phyloP scores from a whole-genome alignment of 2,329 filamentous ascomycete genomes.

The Ambrosiella xylebori region DNA sequence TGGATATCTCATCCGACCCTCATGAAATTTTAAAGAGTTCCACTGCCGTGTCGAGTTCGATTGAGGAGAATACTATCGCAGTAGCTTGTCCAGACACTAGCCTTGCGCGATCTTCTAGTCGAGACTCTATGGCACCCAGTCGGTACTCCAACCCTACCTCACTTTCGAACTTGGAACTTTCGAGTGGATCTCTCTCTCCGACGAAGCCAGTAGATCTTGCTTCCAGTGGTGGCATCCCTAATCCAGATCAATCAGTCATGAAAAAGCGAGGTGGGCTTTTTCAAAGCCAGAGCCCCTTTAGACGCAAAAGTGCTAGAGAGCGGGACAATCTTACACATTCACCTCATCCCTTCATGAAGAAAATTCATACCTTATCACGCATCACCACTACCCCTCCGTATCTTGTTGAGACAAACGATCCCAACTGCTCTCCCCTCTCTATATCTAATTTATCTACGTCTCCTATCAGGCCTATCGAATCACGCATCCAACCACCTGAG shows the following conservation, averaged over 20 bases:
- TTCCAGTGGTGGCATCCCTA: slow-evolving; percentile 32
- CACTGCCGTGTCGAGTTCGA: background rate
- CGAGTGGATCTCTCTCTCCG: slow-evolving; percentile 55
- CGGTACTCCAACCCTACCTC: slow-evolving; percentile 83
- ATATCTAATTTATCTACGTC: too few species aligned
- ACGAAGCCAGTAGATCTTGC: slow-evolving; percentile 39
- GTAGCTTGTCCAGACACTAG: slow-evolving; percentile 35
- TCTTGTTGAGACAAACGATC: background rate
- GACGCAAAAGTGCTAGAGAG: slow-evolving; percentile 77
- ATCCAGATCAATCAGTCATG: slow-evolving; percentile 53
- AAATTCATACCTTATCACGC: background rate
- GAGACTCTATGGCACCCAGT: slow-evolving; percentile 62
- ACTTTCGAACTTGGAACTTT: slow-evolving; percentile 62
- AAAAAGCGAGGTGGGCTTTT: slow-evolving; percentile 76
- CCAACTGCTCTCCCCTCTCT: too few species aligned
- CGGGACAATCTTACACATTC: slow-evolving; percentile 8
- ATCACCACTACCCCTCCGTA: background rate
- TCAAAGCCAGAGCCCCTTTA: slow-evolving; percentile 80
- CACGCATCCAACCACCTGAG: too few species aligned
- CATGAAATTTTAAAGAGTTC: background rate
- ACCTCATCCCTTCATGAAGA: background rate
- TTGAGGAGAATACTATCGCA: slow-evolving; percentile 38
- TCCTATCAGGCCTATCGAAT: too few species aligned
- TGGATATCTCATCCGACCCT: background rate
- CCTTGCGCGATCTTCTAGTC: slow-evolving; percentile 59